Evolutionary conservation across 2,329 filamentous ascomycete species (phyloP).

Genomic region (Fusarium sp.): DNA sequence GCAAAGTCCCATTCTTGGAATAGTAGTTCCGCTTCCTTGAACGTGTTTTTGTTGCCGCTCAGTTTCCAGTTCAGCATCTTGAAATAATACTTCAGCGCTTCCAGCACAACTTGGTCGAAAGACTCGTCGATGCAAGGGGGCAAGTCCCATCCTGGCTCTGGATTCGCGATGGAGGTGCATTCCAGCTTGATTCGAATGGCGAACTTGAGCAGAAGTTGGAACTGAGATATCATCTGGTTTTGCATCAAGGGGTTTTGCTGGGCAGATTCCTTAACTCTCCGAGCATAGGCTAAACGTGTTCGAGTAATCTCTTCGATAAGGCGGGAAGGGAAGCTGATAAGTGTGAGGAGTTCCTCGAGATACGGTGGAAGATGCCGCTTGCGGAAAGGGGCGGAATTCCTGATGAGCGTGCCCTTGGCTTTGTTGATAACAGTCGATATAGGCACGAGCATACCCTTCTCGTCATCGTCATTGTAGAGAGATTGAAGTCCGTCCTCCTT

Average conservation of each 20-base stretch:
- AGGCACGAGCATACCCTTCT: constrained; percentile 83
- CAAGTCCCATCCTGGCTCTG: constrained; percentile 93
- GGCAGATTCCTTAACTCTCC: constrained; percentile 93
- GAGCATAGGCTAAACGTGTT: constrained; percentile 89
- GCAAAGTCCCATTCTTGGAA: constrained; percentile 99
- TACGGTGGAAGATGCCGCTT: constrained; percentile 94
- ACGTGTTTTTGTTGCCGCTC: constrained; percentile 97
- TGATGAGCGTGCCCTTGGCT: constrained; percentile 90
- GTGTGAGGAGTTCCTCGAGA: constrained; percentile 92
- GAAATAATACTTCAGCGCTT: constrained; percentile 97
- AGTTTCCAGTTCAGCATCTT: constrained; percentile 99
- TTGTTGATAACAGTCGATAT: constrained; percentile 91
- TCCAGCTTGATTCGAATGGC: constrained; percentile 93
- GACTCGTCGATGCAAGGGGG: constrained; percentile 97
- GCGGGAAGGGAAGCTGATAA: constrained; percentile 97
- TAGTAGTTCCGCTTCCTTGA: constrained; percentile 97
- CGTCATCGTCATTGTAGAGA: constrained; percentile 78
- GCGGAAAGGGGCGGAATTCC: constrained; percentile 85
- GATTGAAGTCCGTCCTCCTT: constrained; percentile 97
- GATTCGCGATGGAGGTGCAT: constrained; percentile 84
- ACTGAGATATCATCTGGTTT: constrained; percentile 97
- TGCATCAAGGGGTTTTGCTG: constrained; percentile 94
- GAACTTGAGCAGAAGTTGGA: constrained; percentile 91
- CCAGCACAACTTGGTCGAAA: constrained; percentile 91
- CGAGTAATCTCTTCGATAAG: constrained; percentile 97